These are phyloP conservation scores for Boehmeria nivea DNA, from an alignment of 306 rosid species.

Conservation along the genomic window DNA sequence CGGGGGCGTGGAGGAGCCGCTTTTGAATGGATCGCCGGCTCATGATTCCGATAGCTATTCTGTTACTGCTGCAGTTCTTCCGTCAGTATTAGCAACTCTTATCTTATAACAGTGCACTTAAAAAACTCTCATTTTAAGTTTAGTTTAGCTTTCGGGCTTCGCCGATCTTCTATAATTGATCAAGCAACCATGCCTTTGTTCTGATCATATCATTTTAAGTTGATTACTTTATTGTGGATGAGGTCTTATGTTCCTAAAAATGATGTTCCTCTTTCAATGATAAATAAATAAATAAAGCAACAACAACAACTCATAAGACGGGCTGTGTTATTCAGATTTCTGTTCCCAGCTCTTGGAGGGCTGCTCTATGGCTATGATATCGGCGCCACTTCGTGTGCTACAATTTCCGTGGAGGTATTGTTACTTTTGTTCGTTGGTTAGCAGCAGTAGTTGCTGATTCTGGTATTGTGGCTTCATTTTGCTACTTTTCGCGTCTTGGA, in stretches of 20 bases:
- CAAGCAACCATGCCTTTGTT: too few relatives aligned
- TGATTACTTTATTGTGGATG: too few relatives aligned
- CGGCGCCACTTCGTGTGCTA: conserved; percentile 85
- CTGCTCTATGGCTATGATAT: conserved; percentile 87
- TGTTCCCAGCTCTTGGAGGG: conserved; percentile 96
- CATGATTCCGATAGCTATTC: conserved; percentile 52
- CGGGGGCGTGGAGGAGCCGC: conserved; percentile 52
- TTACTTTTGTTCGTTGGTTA: background rate
- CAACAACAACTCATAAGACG: too few relatives aligned
- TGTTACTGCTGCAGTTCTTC: conserved; percentile 57
- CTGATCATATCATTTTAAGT: too few relatives aligned
- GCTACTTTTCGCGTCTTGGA: too few relatives aligned
- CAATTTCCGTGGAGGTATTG: conserved; percentile 66
- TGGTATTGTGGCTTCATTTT: too few relatives aligned
- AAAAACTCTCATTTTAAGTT: too few relatives aligned
- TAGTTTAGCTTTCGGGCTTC: too few relatives aligned
- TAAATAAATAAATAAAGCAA: background rate
- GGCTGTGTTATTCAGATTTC: conserved; percentile 54
- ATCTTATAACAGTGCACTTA: too few relatives aligned
- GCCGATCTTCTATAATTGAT: too few relatives aligned
- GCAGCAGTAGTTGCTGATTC: too few relatives aligned
- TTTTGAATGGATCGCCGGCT: conserved; percentile 33
- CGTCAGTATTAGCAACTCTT: conserved; percentile 82
- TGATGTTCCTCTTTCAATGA: background rate
- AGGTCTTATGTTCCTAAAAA: too few relatives aligned